These are phyloP conservation scores for Tuber melanosporum DNA, from an alignment of 495 filamentous ascomycete species.

Conservation along the genomic window DNA sequence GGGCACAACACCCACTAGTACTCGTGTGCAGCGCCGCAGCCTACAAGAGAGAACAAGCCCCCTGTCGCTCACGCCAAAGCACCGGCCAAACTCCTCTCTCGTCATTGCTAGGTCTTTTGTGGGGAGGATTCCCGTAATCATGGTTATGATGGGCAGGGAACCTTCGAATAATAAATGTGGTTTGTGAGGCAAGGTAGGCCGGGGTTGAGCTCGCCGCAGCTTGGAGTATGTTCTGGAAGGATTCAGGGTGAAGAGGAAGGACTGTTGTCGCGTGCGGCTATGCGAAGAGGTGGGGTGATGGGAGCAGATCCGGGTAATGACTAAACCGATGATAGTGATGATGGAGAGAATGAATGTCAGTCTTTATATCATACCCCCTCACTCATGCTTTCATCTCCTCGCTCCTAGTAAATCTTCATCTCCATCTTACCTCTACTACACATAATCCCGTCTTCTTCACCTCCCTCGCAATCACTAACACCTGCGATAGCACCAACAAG, in stretches of 20 bases:
- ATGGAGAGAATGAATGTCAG: background rate
- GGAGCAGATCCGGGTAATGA: background rate
- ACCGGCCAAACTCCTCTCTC: constrained; percentile 56
- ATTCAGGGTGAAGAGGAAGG: constrained; percentile 52
- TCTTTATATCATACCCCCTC: background rate
- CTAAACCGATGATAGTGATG: background rate
- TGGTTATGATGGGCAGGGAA: constrained; percentile 58
- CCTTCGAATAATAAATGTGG: constrained; percentile 57
- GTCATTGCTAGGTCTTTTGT: constrained; percentile 53
- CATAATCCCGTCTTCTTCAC: background rate
- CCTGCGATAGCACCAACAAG: background rate
- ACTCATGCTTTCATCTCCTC: background rate
- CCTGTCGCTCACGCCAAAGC: constrained; percentile 58
- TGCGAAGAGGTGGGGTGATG: background rate
- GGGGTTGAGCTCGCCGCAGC: constrained; percentile 64
- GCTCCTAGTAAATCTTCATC: background rate
- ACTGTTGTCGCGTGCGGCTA: constrained; percentile 29
- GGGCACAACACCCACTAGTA: constrained; percentile 54
- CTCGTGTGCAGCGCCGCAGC: constrained; percentile 57
- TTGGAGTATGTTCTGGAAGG: constrained; percentile 57
- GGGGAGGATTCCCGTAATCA: constrained; percentile 54
- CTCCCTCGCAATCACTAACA: background rate
- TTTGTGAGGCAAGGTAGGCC: constrained; percentile 59
- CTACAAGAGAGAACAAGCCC: constrained; percentile 61
- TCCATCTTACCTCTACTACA: background rate